Evolutionary conservation across 441 rosid species (phyloP).

Genomic region (Erysimum cheiri): DNA sequence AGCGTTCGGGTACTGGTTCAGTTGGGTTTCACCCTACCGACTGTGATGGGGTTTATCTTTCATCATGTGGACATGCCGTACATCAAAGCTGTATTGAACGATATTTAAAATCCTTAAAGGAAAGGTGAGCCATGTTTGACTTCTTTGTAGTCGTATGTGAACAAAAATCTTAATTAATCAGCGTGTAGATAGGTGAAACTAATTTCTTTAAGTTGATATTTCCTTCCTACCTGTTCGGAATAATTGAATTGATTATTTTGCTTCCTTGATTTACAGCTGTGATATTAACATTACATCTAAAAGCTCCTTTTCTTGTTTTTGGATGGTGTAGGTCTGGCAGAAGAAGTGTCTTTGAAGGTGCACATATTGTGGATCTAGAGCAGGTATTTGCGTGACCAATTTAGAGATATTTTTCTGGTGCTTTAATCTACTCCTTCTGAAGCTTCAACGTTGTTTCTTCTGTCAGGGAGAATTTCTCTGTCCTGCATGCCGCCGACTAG

Average conservation of each 20-base stretch:
- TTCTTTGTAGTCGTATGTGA: constrained; percentile 16
- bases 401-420: constrained; percentile 27
- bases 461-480: constrained; percentile 97
- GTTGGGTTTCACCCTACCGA: constrained; percentile 81
- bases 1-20: constrained; percentile 46
- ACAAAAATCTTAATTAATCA: constrained; percentile 20
- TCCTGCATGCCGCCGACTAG: constrained; percentile 94
- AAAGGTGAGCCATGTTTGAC: constrained; percentile 63
- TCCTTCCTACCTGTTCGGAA: constrained; percentile 16
- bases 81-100: constrained; percentile 94
- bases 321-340: constrained; percentile 57
- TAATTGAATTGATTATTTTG: constrained; percentile 16
- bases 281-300: constrained; percentile 4
- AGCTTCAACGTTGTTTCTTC: constrained; percentile 38
- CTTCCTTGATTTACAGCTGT: constrained; percentile 17
- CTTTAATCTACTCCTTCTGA: constrained; percentile 26
- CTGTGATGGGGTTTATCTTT: constrained; percentile 90
- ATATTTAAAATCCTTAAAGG: constrained; percentile 83
- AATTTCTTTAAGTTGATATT: constrained; percentile 2
- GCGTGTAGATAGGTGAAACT: constrained; percentile 24
- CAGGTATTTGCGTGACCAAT: constrained; percentile 57
- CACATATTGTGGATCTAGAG: constrained; percentile 80
- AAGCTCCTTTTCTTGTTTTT: constrained; percentile 9
- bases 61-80: constrained; percentile 98
- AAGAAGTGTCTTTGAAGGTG: constrained; percentile 89